phyloP scores from a whole-genome alignment of 1,139 yeast species.

The Kodamaea derodonti region DNA sequence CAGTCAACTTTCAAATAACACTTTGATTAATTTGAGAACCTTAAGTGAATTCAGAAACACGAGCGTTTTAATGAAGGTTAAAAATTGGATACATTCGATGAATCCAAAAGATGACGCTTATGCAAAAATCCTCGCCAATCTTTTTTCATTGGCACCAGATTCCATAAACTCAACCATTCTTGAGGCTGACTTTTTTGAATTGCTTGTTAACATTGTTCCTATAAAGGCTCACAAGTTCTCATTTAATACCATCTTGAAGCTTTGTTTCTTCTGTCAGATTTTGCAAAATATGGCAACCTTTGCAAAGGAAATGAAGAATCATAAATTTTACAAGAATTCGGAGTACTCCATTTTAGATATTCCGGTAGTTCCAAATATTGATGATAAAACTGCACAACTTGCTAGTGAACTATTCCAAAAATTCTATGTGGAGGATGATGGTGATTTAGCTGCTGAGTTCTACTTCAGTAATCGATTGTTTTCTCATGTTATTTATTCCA shows the following conservation, averaged over 20 bases:
- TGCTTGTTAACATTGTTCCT: constrained; percentile 46
- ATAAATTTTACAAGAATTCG: constrained; percentile 21
- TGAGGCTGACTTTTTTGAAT: constrained; percentile 53
- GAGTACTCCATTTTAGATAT: constrained; percentile 30
- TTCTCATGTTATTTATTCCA: constrained; percentile 42
- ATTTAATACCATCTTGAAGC: constrained; percentile 37
- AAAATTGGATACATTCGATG: constrained; percentile 25
- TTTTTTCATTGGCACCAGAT: constrained; percentile 29
- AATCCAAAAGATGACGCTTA: constrained; percentile 27
- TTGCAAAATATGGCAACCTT: constrained; percentile 31
- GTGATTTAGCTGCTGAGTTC: background rate
- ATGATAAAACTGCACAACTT: constrained; percentile 15
- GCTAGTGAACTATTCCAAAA: constrained; percentile 16
- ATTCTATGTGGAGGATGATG: constrained; percentile 2
- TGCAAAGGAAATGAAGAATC: constrained; percentile 19
- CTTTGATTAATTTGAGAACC: constrained; percentile 55
- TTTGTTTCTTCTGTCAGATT: constrained; percentile 40
- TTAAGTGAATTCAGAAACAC: constrained; percentile 44
- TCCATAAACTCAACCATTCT: constrained; percentile 25
- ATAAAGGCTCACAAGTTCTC: constrained; percentile 34
- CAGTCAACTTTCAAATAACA: constrained; percentile 58
- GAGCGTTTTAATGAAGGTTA: constrained; percentile 29
- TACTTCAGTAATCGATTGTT: constrained; percentile 2
- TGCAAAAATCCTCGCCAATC: constrained; percentile 32
- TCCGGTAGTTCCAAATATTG: constrained; percentile 26